Evolutionary conservation across 305 asterid genomes (phyloP).

Genomic region (Plantago coronopus): DNA sequence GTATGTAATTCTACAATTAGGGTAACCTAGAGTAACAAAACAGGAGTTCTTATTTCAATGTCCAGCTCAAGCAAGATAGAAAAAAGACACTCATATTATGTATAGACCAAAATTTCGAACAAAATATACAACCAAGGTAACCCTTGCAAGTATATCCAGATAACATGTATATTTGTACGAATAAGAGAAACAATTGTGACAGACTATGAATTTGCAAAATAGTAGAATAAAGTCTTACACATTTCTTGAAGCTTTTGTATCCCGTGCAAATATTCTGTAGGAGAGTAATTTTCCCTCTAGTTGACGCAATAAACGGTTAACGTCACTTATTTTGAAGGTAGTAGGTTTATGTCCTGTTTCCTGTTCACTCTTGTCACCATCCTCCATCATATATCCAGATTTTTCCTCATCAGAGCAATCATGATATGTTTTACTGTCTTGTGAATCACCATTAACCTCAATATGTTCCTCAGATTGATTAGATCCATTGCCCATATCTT

Average conservation of each 20-base stretch:
- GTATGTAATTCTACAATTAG: neutral
- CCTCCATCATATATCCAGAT: constrained; percentile 24
- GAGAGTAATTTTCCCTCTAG: constrained; percentile 85
- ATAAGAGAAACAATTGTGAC: constrained; percentile 9
- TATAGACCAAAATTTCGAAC: no score
- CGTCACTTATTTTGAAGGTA: constrained; percentile 59
- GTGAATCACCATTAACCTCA: constrained; percentile 29
- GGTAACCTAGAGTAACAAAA: no score
- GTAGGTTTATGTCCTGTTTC: constrained; percentile 50
- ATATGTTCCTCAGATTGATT: constrained; percentile 27
- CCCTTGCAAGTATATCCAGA: no score
- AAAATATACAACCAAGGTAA: no score
- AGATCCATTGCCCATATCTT: constrained; percentile 28
- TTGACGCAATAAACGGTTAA: constrained; percentile 60
- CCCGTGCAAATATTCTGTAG: constrained; percentile 94
- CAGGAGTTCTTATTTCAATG: no score
- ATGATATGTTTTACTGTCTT: constrained; percentile 26
- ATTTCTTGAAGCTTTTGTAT: constrained; percentile 86
- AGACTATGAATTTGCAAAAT: constrained; percentile 1
- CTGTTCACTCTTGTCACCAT: constrained; percentile 31
- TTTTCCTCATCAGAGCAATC: constrained; percentile 28
- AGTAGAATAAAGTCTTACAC: constrained; percentile 41
- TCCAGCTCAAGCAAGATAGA: no score
- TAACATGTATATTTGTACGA: constrained; percentile 2
- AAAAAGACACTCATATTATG: no score